Evolutionary conservation across 2,329 filamentous ascomycete species (phyloP).

Genomic region (Botryosphaeria agaves): DNA sequence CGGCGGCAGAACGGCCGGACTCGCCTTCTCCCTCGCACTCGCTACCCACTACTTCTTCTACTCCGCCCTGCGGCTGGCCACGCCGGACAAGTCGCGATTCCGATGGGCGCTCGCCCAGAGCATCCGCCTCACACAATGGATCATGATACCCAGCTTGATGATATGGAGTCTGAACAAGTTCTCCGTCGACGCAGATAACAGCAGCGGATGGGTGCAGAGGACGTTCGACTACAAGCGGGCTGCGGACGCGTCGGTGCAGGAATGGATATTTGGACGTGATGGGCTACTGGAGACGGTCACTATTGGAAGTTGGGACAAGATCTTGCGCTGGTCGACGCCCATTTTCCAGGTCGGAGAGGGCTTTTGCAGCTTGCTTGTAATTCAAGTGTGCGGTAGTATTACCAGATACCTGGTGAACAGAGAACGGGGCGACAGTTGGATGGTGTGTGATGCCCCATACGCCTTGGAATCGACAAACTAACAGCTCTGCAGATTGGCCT

Average conservation of each 20-base stretch:
- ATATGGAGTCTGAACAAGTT: slow-evolving; percentile 96
- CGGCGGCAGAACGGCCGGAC: slow-evolving; percentile 79
- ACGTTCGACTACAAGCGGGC: slow-evolving; percentile 53
- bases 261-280: slow-evolving; percentile 79
- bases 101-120: slow-evolving; percentile 53
- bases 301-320: slow-evolving; percentile 76
- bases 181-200: slow-evolving; percentile 67
- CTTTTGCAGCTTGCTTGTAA: slow-evolving; percentile 90
- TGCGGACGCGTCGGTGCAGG: slow-evolving; percentile 46
- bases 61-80: slow-evolving; percentile 62
- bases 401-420: slow-evolving; percentile 89
- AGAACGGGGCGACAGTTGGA: slow-evolving; percentile 88
- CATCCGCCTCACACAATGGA: slow-evolving; percentile 65
- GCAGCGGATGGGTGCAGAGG: slow-evolving; percentile 59
- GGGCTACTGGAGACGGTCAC: slow-evolving; percentile 66
- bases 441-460: slow-evolving; percentile 41
- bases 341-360: slow-evolving; percentile 90
- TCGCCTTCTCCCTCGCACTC: slow-evolving; percentile 82
- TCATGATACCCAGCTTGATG: slow-evolving; percentile 68
- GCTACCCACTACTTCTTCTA: slow-evolving; percentile 84
- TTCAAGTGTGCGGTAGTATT: slow-evolving; percentile 87
- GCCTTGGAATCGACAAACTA: slow-evolving; percentile 10
- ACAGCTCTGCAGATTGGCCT: slow-evolving; percentile 55
- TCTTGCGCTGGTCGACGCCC: slow-evolving; percentile 78
- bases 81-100: slow-evolving; percentile 60